A percentile compares a stretch with the other conserved stretches of the same genome.
These are phyloP conservation scores for Skeletonema potamos DNA, from an alignment of 108 stramenopile genomes.

Conservation along the genomic window DNA sequence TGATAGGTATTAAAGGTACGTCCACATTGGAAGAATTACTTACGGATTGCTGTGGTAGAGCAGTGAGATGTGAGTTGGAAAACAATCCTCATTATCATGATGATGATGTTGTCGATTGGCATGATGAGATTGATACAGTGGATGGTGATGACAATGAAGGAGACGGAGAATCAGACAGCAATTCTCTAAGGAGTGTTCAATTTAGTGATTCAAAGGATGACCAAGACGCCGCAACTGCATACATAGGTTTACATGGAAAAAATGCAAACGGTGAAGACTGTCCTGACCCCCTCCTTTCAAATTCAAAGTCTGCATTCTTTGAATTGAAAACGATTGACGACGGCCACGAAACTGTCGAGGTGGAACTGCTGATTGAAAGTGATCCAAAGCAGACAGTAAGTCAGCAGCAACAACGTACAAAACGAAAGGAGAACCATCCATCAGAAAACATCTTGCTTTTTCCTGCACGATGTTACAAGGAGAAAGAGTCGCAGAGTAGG, in stretches of 20 bases:
- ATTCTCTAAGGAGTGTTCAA: not conserved
- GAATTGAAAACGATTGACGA: not conserved
- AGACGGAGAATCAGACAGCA: not conserved
- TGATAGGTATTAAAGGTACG: constrained; percentile 71
- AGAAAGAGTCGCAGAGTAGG: not conserved
- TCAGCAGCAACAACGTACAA: constrained; percentile 8
- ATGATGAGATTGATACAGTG: not conserved
- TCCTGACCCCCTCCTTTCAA: not conserved
- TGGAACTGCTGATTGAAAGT: not conserved
- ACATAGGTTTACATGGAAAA: not conserved
- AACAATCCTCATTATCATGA: constrained; percentile 31
- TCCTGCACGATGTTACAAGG: not conserved
- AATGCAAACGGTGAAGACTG: not conserved
- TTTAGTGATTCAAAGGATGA: not conserved
- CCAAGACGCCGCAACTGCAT: not conserved
- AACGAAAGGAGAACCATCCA: not conserved
- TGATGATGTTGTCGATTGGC: not conserved
- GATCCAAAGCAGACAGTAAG: not conserved
- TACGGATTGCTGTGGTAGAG: constrained; percentile 72
- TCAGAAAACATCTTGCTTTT: constrained; percentile 19
- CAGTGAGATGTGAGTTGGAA: constrained; percentile 40
- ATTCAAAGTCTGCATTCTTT: not conserved
- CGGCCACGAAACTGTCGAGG: not conserved
- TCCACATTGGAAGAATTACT: constrained; percentile 72
- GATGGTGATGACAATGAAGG: not conserved